These are phyloP conservation scores for Saccharomycopsis capsularis DNA, from an alignment of 805 yeast genomes.

Conservation along the genomic window DNA sequence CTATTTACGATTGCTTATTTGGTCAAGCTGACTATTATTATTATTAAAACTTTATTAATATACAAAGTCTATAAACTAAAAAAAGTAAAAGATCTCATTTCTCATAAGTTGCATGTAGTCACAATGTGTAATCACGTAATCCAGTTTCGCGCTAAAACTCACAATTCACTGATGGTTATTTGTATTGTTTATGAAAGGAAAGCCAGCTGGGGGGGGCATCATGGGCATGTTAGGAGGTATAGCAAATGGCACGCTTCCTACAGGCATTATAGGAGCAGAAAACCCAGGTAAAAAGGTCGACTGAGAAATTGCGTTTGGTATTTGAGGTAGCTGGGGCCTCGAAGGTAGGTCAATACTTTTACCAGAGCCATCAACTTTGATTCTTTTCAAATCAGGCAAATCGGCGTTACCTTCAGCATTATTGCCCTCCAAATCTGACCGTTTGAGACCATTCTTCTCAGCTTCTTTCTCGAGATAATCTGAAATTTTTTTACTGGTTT, in stretches of 20 bases:
- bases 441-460: slow-evolving; percentile 28
- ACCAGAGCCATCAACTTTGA: slow-evolving; percentile 4
- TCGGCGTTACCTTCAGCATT: slow-evolving; percentile 14
- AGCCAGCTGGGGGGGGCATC: slow-evolving; percentile 3
- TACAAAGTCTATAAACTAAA: too few species aligned
- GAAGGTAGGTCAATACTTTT: slow-evolving; percentile 14
- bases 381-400: slow-evolving; percentile 19
- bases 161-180: background rate
- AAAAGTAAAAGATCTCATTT: too few species aligned
- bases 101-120: too few species aligned
- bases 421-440: slow-evolving; percentile 18
- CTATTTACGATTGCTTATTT: too few species aligned
- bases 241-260: background rate
- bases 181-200: background rate
- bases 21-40: too few species aligned
- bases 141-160: too few species aligned
- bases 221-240: slow-evolving; percentile 1
- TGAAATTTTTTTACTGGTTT: slow-evolving; percentile 47
- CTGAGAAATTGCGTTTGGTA: background rate
- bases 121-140: too few species aligned
- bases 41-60: too few species aligned
- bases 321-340: slow-evolving; percentile 15
- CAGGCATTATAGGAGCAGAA: slow-evolving; percentile 21
- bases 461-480: slow-evolving; percentile 39
- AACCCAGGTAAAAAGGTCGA: slow-evolving; percentile 8